phyloP scores from a whole-genome alignment of 441 rosid species.

The Gossypium schwendimanii region DNA sequence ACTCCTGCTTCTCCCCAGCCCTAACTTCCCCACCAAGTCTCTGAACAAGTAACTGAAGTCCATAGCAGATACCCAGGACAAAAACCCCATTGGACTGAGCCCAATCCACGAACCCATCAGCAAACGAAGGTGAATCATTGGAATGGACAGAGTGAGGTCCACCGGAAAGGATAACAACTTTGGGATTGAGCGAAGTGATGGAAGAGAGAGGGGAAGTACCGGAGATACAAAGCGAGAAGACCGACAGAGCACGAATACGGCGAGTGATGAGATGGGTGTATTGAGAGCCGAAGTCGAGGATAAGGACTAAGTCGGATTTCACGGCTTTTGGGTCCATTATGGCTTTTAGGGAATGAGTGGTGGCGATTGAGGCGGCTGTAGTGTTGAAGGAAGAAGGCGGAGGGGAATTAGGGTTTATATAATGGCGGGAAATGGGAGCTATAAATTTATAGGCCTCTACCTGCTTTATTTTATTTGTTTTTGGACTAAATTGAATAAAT shows the following conservation, averaged over 20 bases:
- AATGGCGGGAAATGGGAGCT: constrained; percentile 46
- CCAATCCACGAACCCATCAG: constrained; percentile 69
- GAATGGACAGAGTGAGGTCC: constrained; percentile 90
- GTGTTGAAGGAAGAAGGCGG: constrained; percentile 13
- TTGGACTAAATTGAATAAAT: background rate
- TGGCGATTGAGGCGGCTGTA: background rate
- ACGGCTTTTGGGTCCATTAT: constrained; percentile 37
- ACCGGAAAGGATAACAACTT: constrained; percentile 83
- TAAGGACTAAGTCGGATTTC: constrained; percentile 66
- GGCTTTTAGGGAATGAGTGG: background rate
- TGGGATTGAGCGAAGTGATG: constrained; percentile 54
- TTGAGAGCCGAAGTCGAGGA: constrained; percentile 85
- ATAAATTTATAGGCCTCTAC: too few relatives aligned
- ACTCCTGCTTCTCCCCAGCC: constrained; percentile 75
- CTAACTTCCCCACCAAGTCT: constrained; percentile 68
- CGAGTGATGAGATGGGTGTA: constrained; percentile 93
- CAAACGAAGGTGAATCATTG: constrained; percentile 52
- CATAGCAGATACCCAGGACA: constrained; percentile 79
- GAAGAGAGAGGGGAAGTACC: constrained; percentile 67
- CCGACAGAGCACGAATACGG: constrained; percentile 63
- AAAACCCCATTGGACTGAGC: constrained; percentile 45
- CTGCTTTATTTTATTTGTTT: background rate
- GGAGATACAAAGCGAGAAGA: constrained; percentile 76
- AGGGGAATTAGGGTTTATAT: constrained; percentile 6
- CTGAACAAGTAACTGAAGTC: constrained; percentile 75